Conservation (phyloP, 2,329 filamentous ascomycete species). For the Phyllosticta paracitricarpa region DNA sequence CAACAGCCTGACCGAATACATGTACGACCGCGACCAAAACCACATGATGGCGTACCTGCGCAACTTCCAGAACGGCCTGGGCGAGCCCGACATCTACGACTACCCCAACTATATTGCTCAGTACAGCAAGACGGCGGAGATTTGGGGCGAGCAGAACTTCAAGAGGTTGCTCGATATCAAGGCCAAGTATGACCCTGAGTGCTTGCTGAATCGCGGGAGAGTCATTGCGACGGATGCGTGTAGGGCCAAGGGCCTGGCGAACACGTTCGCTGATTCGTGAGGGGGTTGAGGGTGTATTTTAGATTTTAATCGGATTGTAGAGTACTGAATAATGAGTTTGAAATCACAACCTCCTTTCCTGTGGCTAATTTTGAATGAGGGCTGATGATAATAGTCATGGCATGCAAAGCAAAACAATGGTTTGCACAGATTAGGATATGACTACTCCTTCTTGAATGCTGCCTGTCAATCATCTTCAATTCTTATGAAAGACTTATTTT, state of each 20-base stretch:
- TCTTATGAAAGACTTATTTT: too few relatives aligned
- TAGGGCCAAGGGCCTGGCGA: conserved; percentile 2
- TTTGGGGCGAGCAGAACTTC: conserved; percentile 4
- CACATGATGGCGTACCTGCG: conserved; percentile 5
- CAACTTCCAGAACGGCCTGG: conserved; percentile 3
- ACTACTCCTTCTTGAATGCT: too few relatives aligned
- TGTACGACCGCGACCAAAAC: conserved; percentile 1
- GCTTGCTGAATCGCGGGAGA: conserved; percentile 1
- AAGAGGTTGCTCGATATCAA: conserved; percentile 1
- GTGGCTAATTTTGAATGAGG: too few relatives aligned
- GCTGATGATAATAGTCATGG: too few relatives aligned
- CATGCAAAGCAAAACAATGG: too few relatives aligned
- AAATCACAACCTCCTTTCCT: background rate
- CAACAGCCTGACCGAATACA: conserved; percentile 1
- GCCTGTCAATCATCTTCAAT: too few relatives aligned
- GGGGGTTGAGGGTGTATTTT: background rate
- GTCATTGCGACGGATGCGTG: conserved; percentile 1
- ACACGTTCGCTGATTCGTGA: background rate
- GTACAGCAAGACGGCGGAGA: conserved; percentile 2
- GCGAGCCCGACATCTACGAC: conserved; percentile 1
- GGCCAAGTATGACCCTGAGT: conserved; percentile 6
- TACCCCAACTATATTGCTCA: conserved; percentile 9
- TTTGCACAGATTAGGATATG: too few relatives aligned
- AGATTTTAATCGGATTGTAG: background rate
- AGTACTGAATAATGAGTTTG: background rate